Base-by-base conservation (phyloP, 2,329 filamentous ascomycete species). In the Fusarium virguliforme region DNA sequence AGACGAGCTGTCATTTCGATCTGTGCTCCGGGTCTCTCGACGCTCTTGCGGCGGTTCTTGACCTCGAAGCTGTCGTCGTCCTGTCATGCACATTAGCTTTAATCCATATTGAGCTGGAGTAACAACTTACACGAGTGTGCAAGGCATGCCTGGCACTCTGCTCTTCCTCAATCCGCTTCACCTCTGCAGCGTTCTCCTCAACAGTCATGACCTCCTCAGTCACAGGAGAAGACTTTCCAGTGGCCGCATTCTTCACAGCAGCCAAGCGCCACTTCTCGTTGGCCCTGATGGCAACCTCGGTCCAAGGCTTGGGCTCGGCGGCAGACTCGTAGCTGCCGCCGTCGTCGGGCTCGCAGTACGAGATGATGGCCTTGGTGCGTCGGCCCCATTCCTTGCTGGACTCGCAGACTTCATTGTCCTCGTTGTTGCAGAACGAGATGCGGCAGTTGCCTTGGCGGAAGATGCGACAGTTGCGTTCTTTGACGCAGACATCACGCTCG, bases 401-500 rank as follows among this genome's bases (percentile, higher is more conserved):
- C 3, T 48, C 41, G 8, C 41, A 48, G n/a, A 48, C 41, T 7
- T 48, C 41, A 2, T 48, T n/a, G 41, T 48, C 41, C 10, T 48
- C 41, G 13, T 48, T 48, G 24, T 48, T 48, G 8, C 41, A 48
- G 24, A 48, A 48, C 0, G 41, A 48, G 8, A 48, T 48, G 24
- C 41, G 41, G 5, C 41, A 48, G 24, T 48, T 48, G 5, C 41
- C 41, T 3, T 48, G 12, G 3, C 41, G 41, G 24, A 48, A 48
- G 24, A 48, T 48, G 41, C 41, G 41, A 28, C 41, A 48, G 41
- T 22, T 24, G 13, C 24, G 41, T 48, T 48, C 13, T 15, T 48
- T 48, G 41, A 28, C 41, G 13, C 41, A 48, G 41, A 48, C 41
- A 15, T 48, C 24, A 48, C 41, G 41, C 10, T 48, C 41, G 8